Percentiles rank a stretch among this genome's conserved stretches.
Evolutionary conservation across 2,329 filamentous ascomycete species (phyloP).

Genomic region (Aspergillus sp.): DNA sequence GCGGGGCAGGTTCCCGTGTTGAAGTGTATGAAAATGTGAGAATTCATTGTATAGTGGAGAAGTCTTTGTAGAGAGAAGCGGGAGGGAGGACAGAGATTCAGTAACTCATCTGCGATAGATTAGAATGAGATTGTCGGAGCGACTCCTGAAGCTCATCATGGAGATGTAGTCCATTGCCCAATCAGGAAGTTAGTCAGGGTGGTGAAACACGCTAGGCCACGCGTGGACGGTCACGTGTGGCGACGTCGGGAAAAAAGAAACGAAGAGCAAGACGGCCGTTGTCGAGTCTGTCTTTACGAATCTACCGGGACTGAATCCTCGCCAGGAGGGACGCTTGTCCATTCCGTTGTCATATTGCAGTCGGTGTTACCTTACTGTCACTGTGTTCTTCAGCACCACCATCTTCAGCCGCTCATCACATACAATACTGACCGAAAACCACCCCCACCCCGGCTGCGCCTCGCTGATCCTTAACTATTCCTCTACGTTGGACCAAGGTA

Average conservation of each 20-base stretch:
- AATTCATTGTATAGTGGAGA: too few relatives aligned
- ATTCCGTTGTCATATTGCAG: too few relatives aligned
- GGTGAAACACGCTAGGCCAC: slow-evolving; percentile 30
- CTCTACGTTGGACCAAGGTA: slow-evolving; percentile 1
- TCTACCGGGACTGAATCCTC: neutral
- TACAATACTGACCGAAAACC: neutral
- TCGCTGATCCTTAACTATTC: slow-evolving; percentile 26
- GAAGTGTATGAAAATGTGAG: too few relatives aligned
- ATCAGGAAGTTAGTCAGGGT: slow-evolving; percentile 1
- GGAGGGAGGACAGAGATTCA: too few relatives aligned
- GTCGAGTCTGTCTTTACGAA: neutral
- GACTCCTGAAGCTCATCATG: too few relatives aligned
- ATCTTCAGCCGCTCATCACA: neutral
- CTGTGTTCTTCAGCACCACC: neutral
- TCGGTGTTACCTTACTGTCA: too few relatives aligned
- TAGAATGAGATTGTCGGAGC: too few relatives aligned
- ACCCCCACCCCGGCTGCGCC: slow-evolving; percentile 20
- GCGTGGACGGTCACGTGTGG: slow-evolving; percentile 20
- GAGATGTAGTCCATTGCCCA: neutral
- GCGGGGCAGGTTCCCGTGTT: too few relatives aligned
- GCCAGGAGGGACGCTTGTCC: too few relatives aligned
- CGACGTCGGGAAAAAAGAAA: slow-evolving; percentile 4
- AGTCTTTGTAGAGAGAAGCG: too few relatives aligned
- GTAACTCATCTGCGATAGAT: too few relatives aligned
- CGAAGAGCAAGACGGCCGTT: neutral